A percentile compares a stretch with the other conserved stretches of the same genome.
phyloP scores from a whole-genome alignment of 140 eudicot genomes.

The Senecio squalidus region DNA sequence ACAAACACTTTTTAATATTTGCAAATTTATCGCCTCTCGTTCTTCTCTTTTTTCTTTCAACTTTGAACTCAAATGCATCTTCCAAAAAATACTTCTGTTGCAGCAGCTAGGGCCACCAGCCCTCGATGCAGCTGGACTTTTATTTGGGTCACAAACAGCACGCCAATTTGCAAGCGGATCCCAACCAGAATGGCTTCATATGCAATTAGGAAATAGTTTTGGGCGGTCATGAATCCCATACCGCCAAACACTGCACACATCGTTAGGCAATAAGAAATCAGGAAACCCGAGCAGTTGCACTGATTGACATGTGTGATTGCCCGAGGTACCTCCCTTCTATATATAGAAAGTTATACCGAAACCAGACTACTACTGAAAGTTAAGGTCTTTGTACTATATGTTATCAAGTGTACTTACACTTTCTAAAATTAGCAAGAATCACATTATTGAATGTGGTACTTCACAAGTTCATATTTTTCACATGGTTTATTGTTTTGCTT shows the following conservation, averaged over 20 bases:
- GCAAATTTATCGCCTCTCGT: not conserved
- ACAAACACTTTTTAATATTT: no score
- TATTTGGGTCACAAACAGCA: slow-evolving; percentile 62
- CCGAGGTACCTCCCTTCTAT: slow-evolving; percentile 12
- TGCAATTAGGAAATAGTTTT: slow-evolving; percentile 75
- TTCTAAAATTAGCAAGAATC: slow-evolving; percentile 12
- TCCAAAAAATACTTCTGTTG: slow-evolving; percentile 17
- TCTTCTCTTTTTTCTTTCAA: not conserved
- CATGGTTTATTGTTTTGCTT: slow-evolving; percentile 4
- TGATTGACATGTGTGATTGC: slow-evolving; percentile 16
- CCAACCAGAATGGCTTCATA: slow-evolving; percentile 90
- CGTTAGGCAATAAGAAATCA: slow-evolving; percentile 17
- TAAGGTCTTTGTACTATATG: slow-evolving; percentile 25
- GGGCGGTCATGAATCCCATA: slow-evolving; percentile 48
- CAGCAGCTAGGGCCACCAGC: slow-evolving; percentile 74
- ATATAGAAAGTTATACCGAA: slow-evolving; percentile 28
- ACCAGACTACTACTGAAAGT: slow-evolving; percentile 17
- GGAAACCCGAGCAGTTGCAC: slow-evolving; percentile 7
- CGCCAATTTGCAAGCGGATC: slow-evolving; percentile 55
- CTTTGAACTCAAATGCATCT: not conserved
- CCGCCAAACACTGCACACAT: slow-evolving; percentile 4
- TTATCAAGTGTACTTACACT: slow-evolving; percentile 29
- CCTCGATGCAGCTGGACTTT: slow-evolving; percentile 56
- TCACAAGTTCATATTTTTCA: slow-evolving; percentile 4
- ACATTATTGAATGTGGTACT: slow-evolving; percentile 25